Evolutionary conservation across 805 yeast species (phyloP), one percentile per base, ranked within the genome.

Genomic region (Ogataea polymorpha): DNA sequence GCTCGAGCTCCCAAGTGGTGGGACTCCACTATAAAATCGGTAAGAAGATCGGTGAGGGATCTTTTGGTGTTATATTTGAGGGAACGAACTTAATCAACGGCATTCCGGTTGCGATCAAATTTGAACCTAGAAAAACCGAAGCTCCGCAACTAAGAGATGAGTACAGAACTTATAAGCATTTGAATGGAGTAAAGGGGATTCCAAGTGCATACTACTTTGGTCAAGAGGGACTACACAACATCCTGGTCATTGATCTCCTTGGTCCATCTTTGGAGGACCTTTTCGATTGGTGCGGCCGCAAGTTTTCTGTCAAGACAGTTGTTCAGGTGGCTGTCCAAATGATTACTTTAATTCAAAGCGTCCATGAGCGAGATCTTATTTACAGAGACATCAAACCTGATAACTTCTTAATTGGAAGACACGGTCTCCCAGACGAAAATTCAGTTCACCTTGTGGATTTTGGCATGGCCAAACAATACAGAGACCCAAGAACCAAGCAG

Each of bases 181-280:
- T 93, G 37, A 79, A 80, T 43, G 96, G 95, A 14, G 75, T 82
- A 37, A 73, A 71, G 32, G 98, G 98, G 35, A 82, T 93, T 39
- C 99, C 99, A 38, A 80, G 82, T 56, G 98, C 96, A n/a, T 93
- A 93, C 68, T 93, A 89, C 63, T 91, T 91, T 63, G 99, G 99
- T 45, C 98, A 93, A 62, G 99, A 93, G 67, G 98, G 99, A 23
- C 77, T 93, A 45, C 98, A 93, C 70, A 90, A 91, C 63, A 89
- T 93, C 38, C 71, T 93, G 49, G 96, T 93, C 27, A 93, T 93
- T 54, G 99, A 93, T 62, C 73, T 93, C 32, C 73, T 93, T 55
- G 99, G 99, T 10, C 99, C 99, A 8, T 85, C 96, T 1, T 72
- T 93, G 49, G 99, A 93, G 62, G 99, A 93, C 65, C 70, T 93